A percentile compares a stretch with the other conserved stretches of the same genome.
These are phyloP conservation scores for Candida corydali DNA, from an alignment of 805 yeast genomes.

Conservation along the genomic window DNA sequence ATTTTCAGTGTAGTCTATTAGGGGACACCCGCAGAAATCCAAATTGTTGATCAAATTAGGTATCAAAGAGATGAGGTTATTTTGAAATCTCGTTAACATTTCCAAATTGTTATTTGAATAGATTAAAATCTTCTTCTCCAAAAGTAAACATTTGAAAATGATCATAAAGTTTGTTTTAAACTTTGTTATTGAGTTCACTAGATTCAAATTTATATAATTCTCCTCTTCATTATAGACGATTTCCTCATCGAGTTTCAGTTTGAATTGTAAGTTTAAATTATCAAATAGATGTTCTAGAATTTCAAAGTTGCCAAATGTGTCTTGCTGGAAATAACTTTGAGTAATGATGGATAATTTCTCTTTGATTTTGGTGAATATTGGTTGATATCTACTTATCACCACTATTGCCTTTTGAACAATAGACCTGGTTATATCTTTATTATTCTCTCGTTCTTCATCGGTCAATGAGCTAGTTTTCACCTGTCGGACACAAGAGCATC, in stretches of 20 bases:
- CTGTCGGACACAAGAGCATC: conserved; percentile 90
- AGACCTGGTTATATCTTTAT: conserved; percentile 72
- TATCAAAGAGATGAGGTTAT: conserved; percentile 75
- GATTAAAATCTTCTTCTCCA: conserved; percentile 71
- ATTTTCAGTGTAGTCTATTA: conserved; percentile 49
- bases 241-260: conserved; percentile 8
- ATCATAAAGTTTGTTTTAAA: conserved; percentile 58
- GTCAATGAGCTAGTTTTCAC: conserved; percentile 58
- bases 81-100: conserved; percentile 74
- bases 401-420: conserved; percentile 90
- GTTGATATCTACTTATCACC: conserved; percentile 70
- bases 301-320: conserved; percentile 64
- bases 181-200: conserved; percentile 58
- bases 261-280: conserved; percentile 45
- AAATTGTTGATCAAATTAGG: conserved; percentile 75
- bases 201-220: conserved; percentile 60
- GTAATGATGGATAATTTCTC: conserved; percentile 91
- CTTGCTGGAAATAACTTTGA: conserved; percentile 77
- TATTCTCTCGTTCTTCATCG: conserved; percentile 39
- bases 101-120: conserved; percentile 77
- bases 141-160: conserved; percentile 69
- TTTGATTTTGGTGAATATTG: conserved; percentile 81
- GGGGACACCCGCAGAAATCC: conserved; percentile 77
- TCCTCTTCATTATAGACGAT: conserved; percentile 26
- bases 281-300: conserved; percentile 68